A percentile compares a stretch with the other conserved stretches of the same genome.
phyloP scores from a whole-genome alignment of 164 flowering plant genomes.

The Vitis amurensis region DNA sequence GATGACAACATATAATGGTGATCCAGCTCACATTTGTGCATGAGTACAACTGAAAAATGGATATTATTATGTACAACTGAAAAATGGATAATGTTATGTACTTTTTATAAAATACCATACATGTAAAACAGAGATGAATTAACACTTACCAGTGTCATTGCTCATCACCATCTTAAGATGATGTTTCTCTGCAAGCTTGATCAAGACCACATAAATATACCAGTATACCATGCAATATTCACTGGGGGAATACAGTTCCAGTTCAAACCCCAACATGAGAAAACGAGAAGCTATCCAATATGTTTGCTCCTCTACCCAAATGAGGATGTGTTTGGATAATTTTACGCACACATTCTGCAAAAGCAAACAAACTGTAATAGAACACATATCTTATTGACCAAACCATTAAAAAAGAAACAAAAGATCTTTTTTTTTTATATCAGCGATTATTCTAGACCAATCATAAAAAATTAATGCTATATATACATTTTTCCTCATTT shows the following conservation, averaged over 20 bases:
- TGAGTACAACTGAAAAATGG: not conserved
- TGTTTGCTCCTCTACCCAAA: constrained; percentile 95
- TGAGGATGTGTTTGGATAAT: constrained; percentile 59
- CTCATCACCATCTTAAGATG: constrained; percentile 49
- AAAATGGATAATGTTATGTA: not conserved
- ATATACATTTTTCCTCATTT: no score
- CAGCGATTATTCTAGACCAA: no score
- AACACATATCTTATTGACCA: not conserved
- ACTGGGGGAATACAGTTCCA: constrained; percentile 87
- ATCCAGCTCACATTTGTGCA: not conserved
- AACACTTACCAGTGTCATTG: constrained; percentile 54
- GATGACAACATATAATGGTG: not conserved
- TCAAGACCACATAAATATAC: constrained; percentile 71
- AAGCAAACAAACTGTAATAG: not conserved
- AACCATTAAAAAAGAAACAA: not conserved
- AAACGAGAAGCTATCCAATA: constrained; percentile 94
- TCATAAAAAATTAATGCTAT: no score
- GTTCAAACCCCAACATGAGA: constrained; percentile 85
- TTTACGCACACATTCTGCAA: constrained; percentile 58
- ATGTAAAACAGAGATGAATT: not conserved
- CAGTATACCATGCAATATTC: constrained; percentile 99
- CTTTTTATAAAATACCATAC: not conserved
- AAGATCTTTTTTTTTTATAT: no score
- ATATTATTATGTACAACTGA: no score
- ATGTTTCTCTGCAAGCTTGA: constrained; percentile 80